phyloP scores from a whole-genome alignment of 78 protist species.

The Creolimax fragrantissima region DNA sequence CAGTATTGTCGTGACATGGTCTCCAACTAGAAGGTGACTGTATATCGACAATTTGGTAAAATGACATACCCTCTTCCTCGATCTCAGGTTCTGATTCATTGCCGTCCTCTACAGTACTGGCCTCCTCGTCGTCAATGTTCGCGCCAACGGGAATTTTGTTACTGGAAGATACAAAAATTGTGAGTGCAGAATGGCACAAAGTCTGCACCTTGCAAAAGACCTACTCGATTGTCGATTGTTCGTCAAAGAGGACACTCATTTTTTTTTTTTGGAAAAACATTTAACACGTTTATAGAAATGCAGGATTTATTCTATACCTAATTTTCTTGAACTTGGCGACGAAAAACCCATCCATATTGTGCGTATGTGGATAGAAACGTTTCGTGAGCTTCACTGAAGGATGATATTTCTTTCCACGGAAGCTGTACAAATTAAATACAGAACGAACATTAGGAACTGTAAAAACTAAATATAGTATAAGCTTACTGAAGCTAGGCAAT shows the following conservation, averaged over 20 bases:
- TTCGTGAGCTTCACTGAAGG: conserved; percentile 48
- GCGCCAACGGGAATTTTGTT: background rate
- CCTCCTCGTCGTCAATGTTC: background rate
- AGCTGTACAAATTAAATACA: background rate
- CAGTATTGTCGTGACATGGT: too few relatives aligned
- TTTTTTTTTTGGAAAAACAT: background rate
- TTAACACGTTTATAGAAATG: background rate
- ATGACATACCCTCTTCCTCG: too few relatives aligned
- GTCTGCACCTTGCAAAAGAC: background rate
- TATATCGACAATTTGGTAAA: too few relatives aligned
- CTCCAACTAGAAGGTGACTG: too few relatives aligned
- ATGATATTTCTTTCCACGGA: conserved; percentile 62
- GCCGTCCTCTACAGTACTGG: too few relatives aligned
- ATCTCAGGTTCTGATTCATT: too few relatives aligned
- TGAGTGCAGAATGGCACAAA: background rate
- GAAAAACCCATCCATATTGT: conserved; percentile 99
- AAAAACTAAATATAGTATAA: background rate
- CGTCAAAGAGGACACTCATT: background rate
- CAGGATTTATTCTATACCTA: background rate
- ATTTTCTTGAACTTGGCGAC: conserved; percentile 88
- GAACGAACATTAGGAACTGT: background rate
- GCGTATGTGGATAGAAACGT: conserved; percentile 96
- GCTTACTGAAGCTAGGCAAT: too few relatives aligned
- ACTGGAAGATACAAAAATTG: background rate
- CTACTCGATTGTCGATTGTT: background rate